Base-by-base conservation (phyloP, 1,139 yeast genomes). In the Sugiyamaella paludigena region DNA sequence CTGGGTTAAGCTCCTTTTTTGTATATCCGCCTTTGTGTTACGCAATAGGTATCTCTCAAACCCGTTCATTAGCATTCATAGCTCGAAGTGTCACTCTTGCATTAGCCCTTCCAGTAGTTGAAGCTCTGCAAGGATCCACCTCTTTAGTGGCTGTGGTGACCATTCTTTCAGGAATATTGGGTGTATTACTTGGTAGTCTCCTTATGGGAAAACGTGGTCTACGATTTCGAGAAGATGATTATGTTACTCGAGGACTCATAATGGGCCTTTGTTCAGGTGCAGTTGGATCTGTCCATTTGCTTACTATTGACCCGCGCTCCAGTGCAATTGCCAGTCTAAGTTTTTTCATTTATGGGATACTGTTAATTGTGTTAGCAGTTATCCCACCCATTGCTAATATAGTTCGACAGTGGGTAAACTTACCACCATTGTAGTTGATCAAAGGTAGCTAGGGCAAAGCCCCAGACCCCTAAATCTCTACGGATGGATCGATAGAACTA, bases 41-140 rank as follows among this genome's bases (percentile, higher is more conserved):
- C 62, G 76, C 77, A 10, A 68, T 86, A 32, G 91, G 89, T 0
- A 81, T 86, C 8, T 73, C 81, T 4, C 62, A 84, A 0, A 67
- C 71, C 19, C 68, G 86, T 30, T 75, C 91, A 0, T 73, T 86
- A 37, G 94, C 92, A 1, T 85, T 84, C 63, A 83, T 85, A 7
- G 92, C 92, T 1, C 73, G 95, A 53, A 83, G 88, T 9, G 88
- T 83, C n/a, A 86, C 95, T 0, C 74, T 86, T 56, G 94, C 94
- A 0, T 71, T 86, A 47, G 94, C 94, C 0, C 78, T 87, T 1
- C 95, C 95, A 0, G 74, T 85, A 54, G 80, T 84, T 8, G 69
- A 69, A 13, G 76, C 87, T 0, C 69, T 87, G 36, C 82, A 77
- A 11, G 95, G 94, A 0, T 81, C 87, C 0, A 75, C 80, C 1